Base-by-base conservation (phyloP, 768 basidiomycete genomes). In the Arthromyces matolae region DNA sequence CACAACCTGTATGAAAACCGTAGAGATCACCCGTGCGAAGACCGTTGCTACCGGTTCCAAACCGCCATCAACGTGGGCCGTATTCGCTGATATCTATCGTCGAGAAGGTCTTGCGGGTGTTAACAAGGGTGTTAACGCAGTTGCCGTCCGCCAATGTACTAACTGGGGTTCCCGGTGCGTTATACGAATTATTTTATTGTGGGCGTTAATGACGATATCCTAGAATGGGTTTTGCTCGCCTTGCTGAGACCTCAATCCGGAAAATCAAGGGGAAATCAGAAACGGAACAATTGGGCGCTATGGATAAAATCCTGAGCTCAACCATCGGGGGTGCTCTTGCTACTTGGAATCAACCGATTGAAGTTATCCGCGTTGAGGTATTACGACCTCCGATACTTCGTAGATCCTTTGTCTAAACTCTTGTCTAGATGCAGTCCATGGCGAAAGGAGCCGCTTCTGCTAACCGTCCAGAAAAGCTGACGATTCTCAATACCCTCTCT, bases 391-490 rank as follows among this genome's bases (percentile, higher is more conserved):
- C 32, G n/a, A n/a, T n/a, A n/a, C n/a, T n/a, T n/a, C n/a, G n/a
- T n/a, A n/a, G n/a, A n/a, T n/a, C n/a, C n/a, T 47, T 55, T 41
- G 33, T 46, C 49, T 50, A 23, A n/a, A n/a, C n/a, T n/a, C n/a
- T n/a, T n/a, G n/a, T n/a, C n/a, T 62, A 96, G 91, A 98, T 99
- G 96, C 96, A 99, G 81, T 95, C 93, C 41, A 97, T 98, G 88
- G 84, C 90, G 20, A 98, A 98, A 68, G 70, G 70, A 9, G 73
- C 80, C 5, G 72, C 78, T n/a, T 80, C 79, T 60, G 77, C 77
- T 18, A 90, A 90, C 63, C 85, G 93, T 38, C 93, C 94, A 1
- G 89, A 82, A 34, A 98, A 94, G 67, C 76, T 91, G 44, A 98
- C 93, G 3, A 91, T 98, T 45, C 48, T 90, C 59, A 95, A 89